phyloP scores from a whole-genome alignment of 352 stramenopile genomes.

The Pythium plurisporium region DNA sequence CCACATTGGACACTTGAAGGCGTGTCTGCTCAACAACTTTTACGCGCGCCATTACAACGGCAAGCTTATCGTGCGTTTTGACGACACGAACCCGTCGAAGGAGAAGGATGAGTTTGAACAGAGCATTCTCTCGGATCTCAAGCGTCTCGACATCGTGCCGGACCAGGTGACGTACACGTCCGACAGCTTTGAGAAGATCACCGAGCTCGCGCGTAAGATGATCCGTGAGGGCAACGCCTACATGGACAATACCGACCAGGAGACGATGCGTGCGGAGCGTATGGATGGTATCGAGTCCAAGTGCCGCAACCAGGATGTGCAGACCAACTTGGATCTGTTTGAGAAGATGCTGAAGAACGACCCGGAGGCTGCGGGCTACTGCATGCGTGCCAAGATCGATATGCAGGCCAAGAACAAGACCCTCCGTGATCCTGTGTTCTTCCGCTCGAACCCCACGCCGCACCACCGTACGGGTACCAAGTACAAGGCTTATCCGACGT shows the following conservation, averaged over 20 bases:
- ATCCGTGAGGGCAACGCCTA: constrained; percentile 96
- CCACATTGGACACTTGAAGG: constrained; percentile 99
- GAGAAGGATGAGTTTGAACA: constrained; percentile 99
- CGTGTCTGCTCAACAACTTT: constrained; percentile 99
- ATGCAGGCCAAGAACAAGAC: constrained; percentile 91
- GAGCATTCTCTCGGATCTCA: constrained; percentile 91
- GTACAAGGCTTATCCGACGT: constrained; percentile 99
- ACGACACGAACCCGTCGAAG: constrained; percentile 99
- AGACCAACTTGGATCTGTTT: constrained; percentile 93
- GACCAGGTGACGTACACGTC: constrained; percentile 95
- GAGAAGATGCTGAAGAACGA: constrained; percentile 95
- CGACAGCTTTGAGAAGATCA: constrained; percentile 97
- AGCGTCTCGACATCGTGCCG: constrained; percentile 73
- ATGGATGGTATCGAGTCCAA: constrained; percentile 91
- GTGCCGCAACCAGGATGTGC: constrained; percentile 80
- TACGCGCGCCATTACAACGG: constrained; percentile 97
- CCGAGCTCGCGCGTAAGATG: constrained; percentile 91
- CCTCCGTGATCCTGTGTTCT: constrained; percentile 86
- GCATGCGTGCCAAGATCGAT: constrained; percentile 92
- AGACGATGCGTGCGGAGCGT: constrained; percentile 95
- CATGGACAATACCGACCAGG: constrained; percentile 99
- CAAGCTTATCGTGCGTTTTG: constrained; percentile 98
- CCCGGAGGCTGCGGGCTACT: constrained; percentile 68
- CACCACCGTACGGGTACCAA: constrained; percentile 92
- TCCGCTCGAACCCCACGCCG: constrained; percentile 75